Percentiles rank a stretch among this genome's conserved stretches.
phyloP scores from a whole-genome alignment of 495 filamentous ascomycete species.

The Tuber calosporum region DNA sequence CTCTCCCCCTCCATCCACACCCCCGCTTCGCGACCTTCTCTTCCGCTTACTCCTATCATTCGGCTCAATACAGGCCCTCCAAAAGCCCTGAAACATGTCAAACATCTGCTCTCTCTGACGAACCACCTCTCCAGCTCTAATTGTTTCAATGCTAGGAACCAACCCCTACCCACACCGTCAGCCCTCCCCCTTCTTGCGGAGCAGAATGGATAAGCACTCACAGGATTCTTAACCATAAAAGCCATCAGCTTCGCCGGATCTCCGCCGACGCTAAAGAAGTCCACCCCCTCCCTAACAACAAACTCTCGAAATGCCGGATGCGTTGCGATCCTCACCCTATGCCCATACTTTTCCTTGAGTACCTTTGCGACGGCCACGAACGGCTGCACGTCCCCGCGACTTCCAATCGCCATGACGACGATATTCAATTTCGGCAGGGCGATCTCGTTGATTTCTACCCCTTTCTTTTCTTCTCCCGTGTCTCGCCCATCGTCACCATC shows the following conservation, averaged over 20 bases:
- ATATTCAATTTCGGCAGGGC: constrained; percentile 57
- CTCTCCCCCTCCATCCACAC: background rate
- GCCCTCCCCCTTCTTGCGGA: background rate
- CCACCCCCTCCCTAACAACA: constrained; percentile 46
- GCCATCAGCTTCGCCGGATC: constrained; percentile 70
- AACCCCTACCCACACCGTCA: constrained; percentile 46
- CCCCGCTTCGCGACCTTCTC: constrained; percentile 22
- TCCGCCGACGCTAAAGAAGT: constrained; percentile 67
- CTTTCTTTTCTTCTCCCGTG: background rate
- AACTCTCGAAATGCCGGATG: constrained; percentile 62
- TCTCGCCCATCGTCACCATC: constrained; percentile 4
- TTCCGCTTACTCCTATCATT: constrained; percentile 42
- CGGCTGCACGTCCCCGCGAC: constrained; percentile 68
- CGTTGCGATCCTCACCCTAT: constrained; percentile 63
- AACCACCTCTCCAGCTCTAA: constrained; percentile 60
- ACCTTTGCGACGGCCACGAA: constrained; percentile 66
- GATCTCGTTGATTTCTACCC: background rate
- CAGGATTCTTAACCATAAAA: constrained; percentile 73
- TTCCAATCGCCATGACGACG: constrained; percentile 73
- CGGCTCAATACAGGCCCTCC: constrained; percentile 55
- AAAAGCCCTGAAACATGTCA: constrained; percentile 57
- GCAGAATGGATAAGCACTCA: constrained; percentile 7
- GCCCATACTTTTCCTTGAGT: constrained; percentile 60
- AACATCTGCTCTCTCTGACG: constrained; percentile 55
- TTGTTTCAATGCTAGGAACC: constrained; percentile 57